A percentile compares a stretch with the other conserved stretches of the same genome.
Conservation (phyloP, 495 filamentous ascomycete species). For the Amniculicola lignicola region DNA sequence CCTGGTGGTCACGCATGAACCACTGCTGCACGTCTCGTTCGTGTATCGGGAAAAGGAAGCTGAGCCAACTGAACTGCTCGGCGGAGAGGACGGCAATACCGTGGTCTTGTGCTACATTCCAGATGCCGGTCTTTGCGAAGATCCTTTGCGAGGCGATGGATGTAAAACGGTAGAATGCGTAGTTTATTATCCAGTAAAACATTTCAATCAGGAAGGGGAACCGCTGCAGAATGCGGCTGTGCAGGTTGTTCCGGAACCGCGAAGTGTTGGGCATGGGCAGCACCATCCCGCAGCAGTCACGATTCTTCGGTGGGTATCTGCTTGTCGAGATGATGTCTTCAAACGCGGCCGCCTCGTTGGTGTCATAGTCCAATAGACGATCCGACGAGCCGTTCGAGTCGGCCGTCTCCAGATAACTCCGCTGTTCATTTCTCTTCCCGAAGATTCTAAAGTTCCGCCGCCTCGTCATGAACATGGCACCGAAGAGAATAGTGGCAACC, state of each 20-base stretch:
- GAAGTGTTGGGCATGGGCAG: conserved; percentile 58
- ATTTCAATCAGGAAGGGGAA: conserved; percentile 39
- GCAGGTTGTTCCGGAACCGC: conserved; percentile 53
- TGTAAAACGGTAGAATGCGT: conserved; percentile 61
- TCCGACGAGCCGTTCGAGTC: conserved; percentile 45
- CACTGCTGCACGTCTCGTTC: conserved; percentile 58
- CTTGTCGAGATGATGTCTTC: conserved; percentile 31
- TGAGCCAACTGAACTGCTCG: conserved; percentile 54
- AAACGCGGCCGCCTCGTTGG: conserved; percentile 38
- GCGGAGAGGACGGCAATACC: conserved; percentile 60
- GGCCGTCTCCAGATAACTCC: conserved; percentile 39
- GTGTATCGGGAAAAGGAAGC: conserved; percentile 54
- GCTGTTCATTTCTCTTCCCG: conserved; percentile 31
- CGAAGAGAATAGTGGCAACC: conserved; percentile 56
- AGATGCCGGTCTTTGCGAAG: conserved; percentile 58
- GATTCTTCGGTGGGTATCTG: conserved; percentile 49
- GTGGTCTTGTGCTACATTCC: conserved; percentile 64
- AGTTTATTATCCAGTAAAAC: conserved; percentile 51
- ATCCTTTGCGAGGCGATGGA: conserved; percentile 57
- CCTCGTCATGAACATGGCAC: conserved; percentile 56
- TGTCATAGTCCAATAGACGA: conserved; percentile 41
- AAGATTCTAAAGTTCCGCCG: conserved; percentile 50
- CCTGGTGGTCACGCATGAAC: conserved; percentile 57
- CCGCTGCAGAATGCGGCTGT: conserved; percentile 50
- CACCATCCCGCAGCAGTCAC: conserved; percentile 46